These are phyloP conservation scores for Suillus subalutaceus DNA, from an alignment of 768 basidiomycete species.

Conservation along the genomic window DNA sequence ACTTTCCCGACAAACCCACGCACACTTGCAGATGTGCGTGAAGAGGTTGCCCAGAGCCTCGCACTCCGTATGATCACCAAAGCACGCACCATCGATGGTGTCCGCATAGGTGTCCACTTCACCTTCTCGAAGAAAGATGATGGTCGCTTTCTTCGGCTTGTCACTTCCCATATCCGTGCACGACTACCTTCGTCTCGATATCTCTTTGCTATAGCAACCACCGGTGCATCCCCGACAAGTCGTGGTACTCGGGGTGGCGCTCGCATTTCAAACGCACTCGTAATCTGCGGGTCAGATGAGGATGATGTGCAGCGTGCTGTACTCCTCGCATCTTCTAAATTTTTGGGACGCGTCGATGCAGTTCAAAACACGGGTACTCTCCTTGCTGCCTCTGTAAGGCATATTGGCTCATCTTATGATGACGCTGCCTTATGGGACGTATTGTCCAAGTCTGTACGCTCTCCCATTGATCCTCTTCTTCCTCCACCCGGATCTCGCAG, in stretches of 20 bases:
- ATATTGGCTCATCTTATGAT: conserved; percentile 62
- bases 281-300: conserved; percentile 59
- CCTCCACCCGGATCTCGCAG: conserved; percentile 69
- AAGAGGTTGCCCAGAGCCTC: conserved; percentile 60
- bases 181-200: conserved; percentile 46
- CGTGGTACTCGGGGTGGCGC: neutral
- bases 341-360: conserved; percentile 59
- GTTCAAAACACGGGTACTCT: conserved; percentile 37
- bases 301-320: conserved; percentile 68
- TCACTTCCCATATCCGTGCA: conserved; percentile 51
- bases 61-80: conserved; percentile 57
- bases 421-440: conserved; percentile 71
- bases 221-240: conserved; percentile 37
- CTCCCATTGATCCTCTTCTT: conserved; percentile 59
- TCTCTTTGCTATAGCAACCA: conserved; percentile 59
- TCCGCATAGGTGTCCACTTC: conserved; percentile 60
- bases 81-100: conserved; percentile 52
- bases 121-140: conserved; percentile 62
- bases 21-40: conserved; percentile 61
- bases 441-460: conserved; percentile 60
- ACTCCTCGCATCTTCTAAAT: conserved; percentile 66
- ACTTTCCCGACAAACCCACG: conserved; percentile 30
- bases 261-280: conserved; percentile 44
- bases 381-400: conserved; percentile 52
- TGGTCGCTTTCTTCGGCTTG: conserved; percentile 54